A percentile compares a stretch with the other conserved stretches of the same genome.
Conservation (phyloP, 2,329 filamentous ascomycete genomes). For the Epichloe glyceriae region DNA sequence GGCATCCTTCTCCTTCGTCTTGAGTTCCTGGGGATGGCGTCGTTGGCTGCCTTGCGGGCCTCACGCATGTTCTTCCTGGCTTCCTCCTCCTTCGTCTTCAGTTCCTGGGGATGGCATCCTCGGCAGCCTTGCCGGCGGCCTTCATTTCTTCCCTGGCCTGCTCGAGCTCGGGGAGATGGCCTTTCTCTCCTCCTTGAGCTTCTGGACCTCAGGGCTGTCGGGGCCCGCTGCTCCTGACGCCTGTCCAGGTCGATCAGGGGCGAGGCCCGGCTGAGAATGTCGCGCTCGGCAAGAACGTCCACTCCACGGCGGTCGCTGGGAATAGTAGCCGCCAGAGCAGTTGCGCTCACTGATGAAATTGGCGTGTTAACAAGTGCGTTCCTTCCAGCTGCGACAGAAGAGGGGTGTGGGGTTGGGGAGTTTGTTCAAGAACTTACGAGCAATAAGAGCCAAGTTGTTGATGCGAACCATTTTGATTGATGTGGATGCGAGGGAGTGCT, state of each 20-base stretch:
- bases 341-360: slow-evolving; percentile 1
- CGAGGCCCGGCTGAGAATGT: not conserved
- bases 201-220: slow-evolving; percentile 1
- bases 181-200: slow-evolving; percentile 3
- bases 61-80: not conserved
- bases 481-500: not conserved
- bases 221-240: not conserved
- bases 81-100: not conserved
- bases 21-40: not conserved
- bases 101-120: not conserved
- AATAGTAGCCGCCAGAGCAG: slow-evolving; percentile 3
- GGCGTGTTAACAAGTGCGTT: not conserved
- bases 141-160: not conserved
- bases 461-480: slow-evolving; percentile 5
- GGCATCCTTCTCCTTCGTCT: not conserved
- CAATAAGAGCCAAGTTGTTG: slow-evolving; percentile 4
- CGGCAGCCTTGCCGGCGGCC: not conserved
- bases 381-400: too few relatives aligned
- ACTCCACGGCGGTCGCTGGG: not conserved
- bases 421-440: slow-evolving; percentile 1
- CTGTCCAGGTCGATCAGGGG: not conserved
- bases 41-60: not conserved
- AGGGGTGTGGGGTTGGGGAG: too few relatives aligned
- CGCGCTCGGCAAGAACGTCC: not conserved
- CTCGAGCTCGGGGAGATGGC: slow-evolving; percentile 1